Evolutionary conservation across 495 filamentous ascomycete species (phyloP).

Genomic region (Neurospora pannonica): DNA sequence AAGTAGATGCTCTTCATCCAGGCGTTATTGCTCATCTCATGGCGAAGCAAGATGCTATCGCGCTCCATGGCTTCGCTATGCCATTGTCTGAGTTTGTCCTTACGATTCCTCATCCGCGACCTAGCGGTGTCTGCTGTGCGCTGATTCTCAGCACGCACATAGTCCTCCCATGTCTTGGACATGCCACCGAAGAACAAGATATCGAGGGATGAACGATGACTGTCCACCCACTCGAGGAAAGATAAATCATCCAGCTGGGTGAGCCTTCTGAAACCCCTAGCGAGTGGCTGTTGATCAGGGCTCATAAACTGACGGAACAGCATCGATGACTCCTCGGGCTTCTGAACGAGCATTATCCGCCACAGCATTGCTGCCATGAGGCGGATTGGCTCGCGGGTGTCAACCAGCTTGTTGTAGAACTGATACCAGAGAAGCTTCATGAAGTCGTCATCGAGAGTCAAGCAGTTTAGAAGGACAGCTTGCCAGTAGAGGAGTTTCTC

Average conservation of each 20-base stretch:
- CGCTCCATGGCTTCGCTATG: slow-evolving; percentile 51
- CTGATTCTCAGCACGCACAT: slow-evolving; percentile 68
- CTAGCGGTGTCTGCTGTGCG: slow-evolving; percentile 64
- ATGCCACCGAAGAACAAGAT: slow-evolving; percentile 67
- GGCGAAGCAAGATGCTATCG: slow-evolving; percentile 63
- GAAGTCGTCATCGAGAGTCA: slow-evolving; percentile 64
- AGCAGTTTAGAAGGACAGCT: slow-evolving; percentile 69
- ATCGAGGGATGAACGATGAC: slow-evolving; percentile 73
- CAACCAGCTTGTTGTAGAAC: slow-evolving; percentile 74
- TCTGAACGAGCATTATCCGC: slow-evolving; percentile 87
- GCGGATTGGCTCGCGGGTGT: slow-evolving; percentile 53
- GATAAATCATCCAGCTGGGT: slow-evolving; percentile 77
- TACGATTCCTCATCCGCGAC: slow-evolving; percentile 58
- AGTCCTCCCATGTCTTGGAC: slow-evolving; percentile 74
- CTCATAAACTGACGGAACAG: slow-evolving; percentile 61
- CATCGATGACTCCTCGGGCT: slow-evolving; percentile 67
- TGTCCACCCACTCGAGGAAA: slow-evolving; percentile 82
- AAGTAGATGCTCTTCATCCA: slow-evolving; percentile 93
- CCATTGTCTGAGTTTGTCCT: slow-evolving; percentile 76
- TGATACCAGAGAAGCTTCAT: slow-evolving; percentile 81
- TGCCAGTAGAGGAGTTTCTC: slow-evolving; percentile 92
- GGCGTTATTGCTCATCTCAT: slow-evolving; percentile 73
- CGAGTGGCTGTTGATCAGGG: slow-evolving; percentile 60
- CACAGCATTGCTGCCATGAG: slow-evolving; percentile 72
- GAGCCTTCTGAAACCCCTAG: slow-evolving; percentile 70